Conservation (phyloP, 2,329 filamentous ascomycete genomes). For the Nakataea oryzae region DNA sequence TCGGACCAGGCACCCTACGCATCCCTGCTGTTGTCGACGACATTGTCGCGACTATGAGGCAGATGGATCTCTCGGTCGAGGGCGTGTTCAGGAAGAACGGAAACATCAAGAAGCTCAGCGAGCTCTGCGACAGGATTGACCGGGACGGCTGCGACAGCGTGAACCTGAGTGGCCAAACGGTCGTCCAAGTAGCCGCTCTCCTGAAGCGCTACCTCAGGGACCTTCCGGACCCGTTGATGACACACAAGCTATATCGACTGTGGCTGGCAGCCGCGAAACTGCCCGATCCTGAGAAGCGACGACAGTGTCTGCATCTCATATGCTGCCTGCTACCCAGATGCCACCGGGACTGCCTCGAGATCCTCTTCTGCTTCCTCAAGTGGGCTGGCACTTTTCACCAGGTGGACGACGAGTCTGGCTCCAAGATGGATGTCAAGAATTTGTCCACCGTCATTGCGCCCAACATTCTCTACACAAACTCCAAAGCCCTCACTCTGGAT, state of each 20-base stretch:
- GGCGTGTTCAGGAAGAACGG: slow-evolving; percentile 98
- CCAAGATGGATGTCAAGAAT: slow-evolving; percentile 98
- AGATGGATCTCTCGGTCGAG: slow-evolving; percentile 98
- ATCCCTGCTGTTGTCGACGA: slow-evolving; percentile 95
- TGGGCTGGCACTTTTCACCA: slow-evolving; percentile 98
- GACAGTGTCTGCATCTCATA: slow-evolving; percentile 77
- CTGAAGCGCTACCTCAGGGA: slow-evolving; percentile 93
- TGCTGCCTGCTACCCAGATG: slow-evolving; percentile 89
- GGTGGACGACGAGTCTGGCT: slow-evolving; percentile 91
- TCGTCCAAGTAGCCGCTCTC: slow-evolving; percentile 86
- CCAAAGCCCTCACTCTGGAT: slow-evolving; percentile 59
- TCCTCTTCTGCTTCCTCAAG: slow-evolving; percentile 90
- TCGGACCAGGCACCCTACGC: slow-evolving; percentile 81
- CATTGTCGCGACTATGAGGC: slow-evolving; percentile 85
- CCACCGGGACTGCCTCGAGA: slow-evolving; percentile 88
- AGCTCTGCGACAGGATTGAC: slow-evolving; percentile 79
- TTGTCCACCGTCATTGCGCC: slow-evolving; percentile 94
- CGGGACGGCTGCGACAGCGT: slow-evolving; percentile 74
- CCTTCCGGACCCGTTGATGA: slow-evolving; percentile 87
- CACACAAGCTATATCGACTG: slow-evolving; percentile 84
- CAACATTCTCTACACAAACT: slow-evolving; percentile 73
- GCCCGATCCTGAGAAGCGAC: slow-evolving; percentile 66
- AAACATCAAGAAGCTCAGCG: slow-evolving; percentile 88
- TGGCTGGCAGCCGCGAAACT: slow-evolving; percentile 90
- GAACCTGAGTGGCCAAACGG: slow-evolving; percentile 78